Evolutionary conservation across 352 stramenopile species (phyloP).

Genomic region (Phytophthora megakarya): DNA sequence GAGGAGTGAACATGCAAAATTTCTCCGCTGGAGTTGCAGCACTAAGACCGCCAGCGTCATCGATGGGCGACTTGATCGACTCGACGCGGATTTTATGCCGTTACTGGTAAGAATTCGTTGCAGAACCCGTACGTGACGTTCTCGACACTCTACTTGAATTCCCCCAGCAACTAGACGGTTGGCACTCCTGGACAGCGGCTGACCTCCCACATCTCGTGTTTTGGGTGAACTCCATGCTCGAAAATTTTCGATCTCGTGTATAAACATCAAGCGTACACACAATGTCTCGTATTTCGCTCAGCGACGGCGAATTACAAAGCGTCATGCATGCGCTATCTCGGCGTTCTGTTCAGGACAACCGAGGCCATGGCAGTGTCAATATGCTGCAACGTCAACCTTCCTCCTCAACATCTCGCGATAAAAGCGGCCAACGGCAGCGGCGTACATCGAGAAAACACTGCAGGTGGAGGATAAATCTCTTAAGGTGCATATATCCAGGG

Average conservation of each 20-base stretch:
- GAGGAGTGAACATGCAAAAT: slow-evolving; percentile 15
- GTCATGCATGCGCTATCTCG: slow-evolving; percentile 16
- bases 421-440: neutral
- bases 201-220: slow-evolving; percentile 21
- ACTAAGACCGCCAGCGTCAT: neutral
- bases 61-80: slow-evolving; percentile 11
- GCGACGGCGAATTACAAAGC: slow-evolving; percentile 18
- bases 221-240: slow-evolving; percentile 19
- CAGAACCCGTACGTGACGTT: slow-evolving; percentile 7
- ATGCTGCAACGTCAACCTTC: neutral
- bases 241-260: slow-evolving; percentile 18
- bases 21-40: slow-evolving; percentile 6
- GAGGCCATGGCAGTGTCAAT: slow-evolving; percentile 5
- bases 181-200: slow-evolving; percentile 5
- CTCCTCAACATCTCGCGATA: neutral
- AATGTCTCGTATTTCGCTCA: slow-evolving; percentile 5
- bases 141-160: slow-evolving; percentile 21
- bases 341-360: neutral
- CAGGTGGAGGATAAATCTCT: too few species aligned
- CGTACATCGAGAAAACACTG: too few species aligned
- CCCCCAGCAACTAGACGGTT: slow-evolving; percentile 18
- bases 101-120: slow-evolving; percentile 13
- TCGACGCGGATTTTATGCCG: slow-evolving; percentile 12
- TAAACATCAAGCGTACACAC: slow-evolving; percentile 5
- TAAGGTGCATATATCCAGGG: too few species aligned